Base-by-base conservation (phyloP, 2,329 filamentous ascomycete species). In the Neodidymelliopsis sp. region DNA sequence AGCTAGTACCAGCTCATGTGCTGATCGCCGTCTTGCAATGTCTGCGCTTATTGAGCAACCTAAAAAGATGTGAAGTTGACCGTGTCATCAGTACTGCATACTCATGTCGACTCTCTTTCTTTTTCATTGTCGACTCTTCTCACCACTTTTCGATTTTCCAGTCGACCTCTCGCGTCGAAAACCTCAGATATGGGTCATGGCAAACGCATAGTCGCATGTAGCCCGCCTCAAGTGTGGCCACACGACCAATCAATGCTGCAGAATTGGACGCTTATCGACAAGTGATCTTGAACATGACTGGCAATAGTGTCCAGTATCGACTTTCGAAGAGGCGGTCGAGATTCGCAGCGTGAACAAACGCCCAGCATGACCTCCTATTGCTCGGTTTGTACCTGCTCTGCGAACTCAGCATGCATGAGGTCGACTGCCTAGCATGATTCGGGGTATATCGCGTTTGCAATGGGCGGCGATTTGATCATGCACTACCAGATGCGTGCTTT, bases 301-400 rank as follows among this genome's bases (percentile, higher is more conserved):
- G n/a, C n/a, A n/a, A n/a, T n/a, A n/a, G n/a, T n/a, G n/a, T n/a
- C n/a, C n/a, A n/a, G n/a, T n/a, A n/a, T n/a, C n/a, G n/a, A n/a
- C 20, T 34, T 23, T 42, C 31, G n/a, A 28, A 20, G n/a, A 24
- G 28, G 47, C 45, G 28, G 39, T 37, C 39, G 13, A 43, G 11
- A 19, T 37, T 40, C 27, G 33, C 25, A 5, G 20, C 20, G 15
- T 24, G 22, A 40, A 35, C 57, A 60, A 60, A 62, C 53, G 53
- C 52, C 28, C 37, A 28, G 16, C 46, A 39, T 40, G 43, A 27
- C 23, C 29, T 33, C 37, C 24, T 4, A 53, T 51, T 54, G 51
- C 42, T 54, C 42, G 10, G 7, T 20, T 38, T 31, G 10, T 7
- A 9, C 23, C 12, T 18, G 12, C 38, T 13, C n/a, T 36, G 16